Evolutionary conservation across 2,329 filamentous ascomycete genomes (phyloP), one percentile per base, ranked within the genome.

Genomic region (Talaromyces sp.): DNA sequence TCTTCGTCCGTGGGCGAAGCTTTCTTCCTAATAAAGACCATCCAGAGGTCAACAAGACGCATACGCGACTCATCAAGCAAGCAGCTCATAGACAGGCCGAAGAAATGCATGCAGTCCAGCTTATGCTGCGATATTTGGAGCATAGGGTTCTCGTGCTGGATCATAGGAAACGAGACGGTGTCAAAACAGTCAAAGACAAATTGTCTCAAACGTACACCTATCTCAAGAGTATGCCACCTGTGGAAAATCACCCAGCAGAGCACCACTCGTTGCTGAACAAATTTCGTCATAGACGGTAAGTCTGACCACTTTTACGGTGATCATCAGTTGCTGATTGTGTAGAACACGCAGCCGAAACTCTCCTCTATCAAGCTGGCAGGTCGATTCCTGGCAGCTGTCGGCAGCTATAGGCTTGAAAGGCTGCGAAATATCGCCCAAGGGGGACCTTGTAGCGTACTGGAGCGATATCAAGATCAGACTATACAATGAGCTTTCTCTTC

Each of bases 91-190:
- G 68, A 37, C 60, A 65, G 21, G n/a, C 40, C 9, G 61, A 44
- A 12, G 72, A 75, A 62, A 66, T 61, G 9, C 56, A 67, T 7
- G 68, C 69, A 0, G 63, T 74, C 11, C 58, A 64, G 6, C 64
- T 63, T 25, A 72, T 72, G 18, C 65, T 75, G 5, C 63, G 67
- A 1, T 71, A 68, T 58, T 61, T 76, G 8, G 70, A 74, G 56
- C 57, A 68, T 2, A 57, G 50, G 6, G 70, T 71, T 3, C 63
- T 75, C 11, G 65, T 66, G 18, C 60, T 72, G 2, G 65, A 71
- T 44, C 66, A 66, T 12, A 63, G 56, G 18, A 65, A 67, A 42
- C 60, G 72, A 9, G 60, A 64, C 6, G 58, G 48, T 7, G 71
- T 69, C 0, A 66, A 61, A 16, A 52, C 66, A 1, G 64, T 75